These are phyloP conservation scores for Citrus trifoliata DNA, from an alignment of 345 rosid genomes.

Conservation along the genomic window DNA sequence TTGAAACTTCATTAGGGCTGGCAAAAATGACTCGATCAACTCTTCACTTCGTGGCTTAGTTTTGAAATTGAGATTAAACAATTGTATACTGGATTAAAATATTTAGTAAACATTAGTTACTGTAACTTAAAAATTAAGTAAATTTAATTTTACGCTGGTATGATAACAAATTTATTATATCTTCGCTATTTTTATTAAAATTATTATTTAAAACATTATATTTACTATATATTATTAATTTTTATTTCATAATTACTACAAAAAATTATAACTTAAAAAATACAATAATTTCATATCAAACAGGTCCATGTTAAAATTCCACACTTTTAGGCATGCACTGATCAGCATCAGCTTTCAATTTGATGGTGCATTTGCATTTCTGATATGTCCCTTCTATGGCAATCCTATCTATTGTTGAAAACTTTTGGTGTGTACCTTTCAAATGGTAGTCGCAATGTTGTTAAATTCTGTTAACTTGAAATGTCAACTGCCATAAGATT, in stretches of 20 bases:
- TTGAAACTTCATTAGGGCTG: background rate
- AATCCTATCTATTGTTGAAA: background rate
- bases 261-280: too few relatives aligned
- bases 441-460: background rate
- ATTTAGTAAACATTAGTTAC: too few relatives aligned
- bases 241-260: too few relatives aligned
- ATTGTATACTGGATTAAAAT: too few relatives aligned
- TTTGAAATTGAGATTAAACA: fast-evolving
- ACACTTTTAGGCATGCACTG: background rate
- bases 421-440: background rate
- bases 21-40: background rate
- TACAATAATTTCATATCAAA: fast-evolving
- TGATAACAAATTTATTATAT: too few relatives aligned
- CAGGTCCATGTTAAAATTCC: background rate
- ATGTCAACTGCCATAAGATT: background rate
- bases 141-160: too few relatives aligned
- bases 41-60: too few relatives aligned
- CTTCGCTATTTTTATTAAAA: fast-evolving
- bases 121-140: too few relatives aligned
- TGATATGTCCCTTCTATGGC: background rate
- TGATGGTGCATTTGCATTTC: background rate
- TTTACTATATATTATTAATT: too few relatives aligned
- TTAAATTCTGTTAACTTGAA: background rate
- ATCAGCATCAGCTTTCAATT: background rate
- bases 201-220: too few relatives aligned